Base-by-base conservation (phyloP, 257 asterid genomes). In the Datura wrightii region DNA sequence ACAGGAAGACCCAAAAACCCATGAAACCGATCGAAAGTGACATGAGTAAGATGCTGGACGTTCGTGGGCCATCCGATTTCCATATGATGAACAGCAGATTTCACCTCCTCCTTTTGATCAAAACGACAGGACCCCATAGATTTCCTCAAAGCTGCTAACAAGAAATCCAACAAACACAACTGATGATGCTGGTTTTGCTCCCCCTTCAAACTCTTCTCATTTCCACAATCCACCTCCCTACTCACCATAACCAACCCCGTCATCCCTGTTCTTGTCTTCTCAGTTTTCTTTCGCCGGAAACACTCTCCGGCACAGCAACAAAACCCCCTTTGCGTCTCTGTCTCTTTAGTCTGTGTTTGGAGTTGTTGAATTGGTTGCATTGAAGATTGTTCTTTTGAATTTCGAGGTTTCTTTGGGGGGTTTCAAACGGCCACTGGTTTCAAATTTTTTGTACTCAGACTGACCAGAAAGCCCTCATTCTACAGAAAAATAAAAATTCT, bases 21-120 rank as follows among this genome's bases (percentile, higher is more conserved):
- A 58, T 95, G 94, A 88, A 94, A 97, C 10, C 98, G 90, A 84
- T 97, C 99, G 76, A 97, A 97, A 0, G 99, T 97, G 85, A 97
- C 99, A 76, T 97, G 99, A 80, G 98, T 79, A 18, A 97, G 88
- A 90, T 97, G 99, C 87, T 94, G 94, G 14, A 96, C 98, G 65
- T 96, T 89, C 0, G 98, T 94, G 65, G 99, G 99, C 98, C 97
- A 96, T 19, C 99, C 98, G 86, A 96, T 96, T 70, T 96, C 99
- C 98, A 96, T 91, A 60, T 11, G 90, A 56, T 89, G 95, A 50
- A 93, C 94, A 88, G 95, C 89, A 16, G 94, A 89, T 71, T 92
- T 87, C 82, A 91, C 95, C 4, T 92, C 97, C n/a, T 89, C 84
- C 54, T 92, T 86, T 24, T 53, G 19, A 58, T 94, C 87, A 10